A percentile compares a stretch with the other conserved stretches of the same genome.
Conservation (phyloP, 1,139 yeast genomes). For the Pichia sp. region DNA sequence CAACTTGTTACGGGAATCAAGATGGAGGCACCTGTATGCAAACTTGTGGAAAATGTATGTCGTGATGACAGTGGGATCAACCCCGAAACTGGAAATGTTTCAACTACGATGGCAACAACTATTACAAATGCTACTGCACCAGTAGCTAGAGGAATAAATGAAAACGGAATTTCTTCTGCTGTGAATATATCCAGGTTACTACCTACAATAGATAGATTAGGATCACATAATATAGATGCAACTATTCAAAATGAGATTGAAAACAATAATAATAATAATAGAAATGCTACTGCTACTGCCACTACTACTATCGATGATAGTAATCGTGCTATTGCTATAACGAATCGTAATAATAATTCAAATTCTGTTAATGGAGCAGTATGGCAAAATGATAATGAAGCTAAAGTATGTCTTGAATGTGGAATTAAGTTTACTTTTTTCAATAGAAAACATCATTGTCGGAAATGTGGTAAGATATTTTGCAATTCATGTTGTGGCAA, state of each 20-base stretch:
- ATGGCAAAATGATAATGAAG: constrained; percentile 80
- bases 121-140: not conserved
- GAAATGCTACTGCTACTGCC: too few species aligned
- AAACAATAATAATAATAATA: too few species aligned
- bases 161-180: too few species aligned
- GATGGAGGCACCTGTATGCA: not conserved
- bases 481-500: constrained; percentile 62
- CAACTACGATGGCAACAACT: not conserved
- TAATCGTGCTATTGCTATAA: too few species aligned
- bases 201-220: too few species aligned
- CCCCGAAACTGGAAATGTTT: not conserved
- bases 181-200: not conserved
- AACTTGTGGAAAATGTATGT: not conserved
- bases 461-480: constrained; percentile 74
- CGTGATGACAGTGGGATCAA: not conserved
- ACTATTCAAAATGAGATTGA: too few species aligned
- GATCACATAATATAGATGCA: too few species aligned
- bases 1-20: too few species aligned
- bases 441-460: constrained; percentile 85
- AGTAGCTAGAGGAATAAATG: not conserved
- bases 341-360: not conserved
- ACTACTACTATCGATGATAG: too few species aligned
- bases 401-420: constrained; percentile 58
- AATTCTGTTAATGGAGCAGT: constrained; percentile 30
- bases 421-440: constrained; percentile 51